Evolutionary conservation across 345 rosid genomes (phyloP).

Genomic region (Eucalyptus pauciflora): DNA sequence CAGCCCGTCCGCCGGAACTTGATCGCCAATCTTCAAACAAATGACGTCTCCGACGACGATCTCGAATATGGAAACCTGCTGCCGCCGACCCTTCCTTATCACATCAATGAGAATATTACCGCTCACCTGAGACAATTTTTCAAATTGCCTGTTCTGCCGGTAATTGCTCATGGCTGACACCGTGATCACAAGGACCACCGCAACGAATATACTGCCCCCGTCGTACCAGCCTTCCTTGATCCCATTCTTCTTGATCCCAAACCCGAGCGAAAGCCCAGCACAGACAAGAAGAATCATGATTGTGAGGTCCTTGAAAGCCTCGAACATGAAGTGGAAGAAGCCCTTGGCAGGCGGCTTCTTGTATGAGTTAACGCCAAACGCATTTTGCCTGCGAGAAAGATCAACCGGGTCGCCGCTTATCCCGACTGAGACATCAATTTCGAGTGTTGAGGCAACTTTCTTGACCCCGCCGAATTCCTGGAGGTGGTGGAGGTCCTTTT

Average conservation of each 20-base stretch:
- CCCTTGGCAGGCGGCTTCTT: slow-evolving; percentile 46
- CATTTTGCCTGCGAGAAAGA: slow-evolving; percentile 20
- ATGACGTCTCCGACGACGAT: slow-evolving; percentile 57
- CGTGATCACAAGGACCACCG: slow-evolving; percentile 31
- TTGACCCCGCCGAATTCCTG: slow-evolving; percentile 24
- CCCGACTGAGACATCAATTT: slow-evolving; percentile 23
- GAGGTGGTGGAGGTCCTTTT: slow-evolving; percentile 20
- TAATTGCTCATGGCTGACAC: slow-evolving; percentile 45
- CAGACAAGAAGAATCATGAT: slow-evolving; percentile 43
- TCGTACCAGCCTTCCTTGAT: slow-evolving; percentile 58
- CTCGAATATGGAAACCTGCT: slow-evolving; percentile 38
- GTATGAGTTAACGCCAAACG: slow-evolving; percentile 55
- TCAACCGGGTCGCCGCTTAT: slow-evolving; percentile 17
- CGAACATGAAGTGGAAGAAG: slow-evolving; percentile 24
- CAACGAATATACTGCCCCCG: slow-evolving; percentile 50
- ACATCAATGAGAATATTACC: slow-evolving; percentile 41
- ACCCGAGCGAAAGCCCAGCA: slow-evolving; percentile 49
- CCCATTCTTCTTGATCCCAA: slow-evolving; percentile 50
- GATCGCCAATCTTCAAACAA: slow-evolving; percentile 51
- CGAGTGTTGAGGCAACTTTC: slow-evolving; percentile 23
- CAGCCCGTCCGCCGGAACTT: slow-evolving; percentile 59
- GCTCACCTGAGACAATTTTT: slow-evolving; percentile 38
- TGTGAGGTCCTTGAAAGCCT: slow-evolving; percentile 43
- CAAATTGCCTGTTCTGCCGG: slow-evolving; percentile 41
- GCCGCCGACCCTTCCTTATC: slow-evolving; percentile 28